Evolutionary conservation across 345 rosid genomes (phyloP).

Genomic region (Citrus medica): DNA sequence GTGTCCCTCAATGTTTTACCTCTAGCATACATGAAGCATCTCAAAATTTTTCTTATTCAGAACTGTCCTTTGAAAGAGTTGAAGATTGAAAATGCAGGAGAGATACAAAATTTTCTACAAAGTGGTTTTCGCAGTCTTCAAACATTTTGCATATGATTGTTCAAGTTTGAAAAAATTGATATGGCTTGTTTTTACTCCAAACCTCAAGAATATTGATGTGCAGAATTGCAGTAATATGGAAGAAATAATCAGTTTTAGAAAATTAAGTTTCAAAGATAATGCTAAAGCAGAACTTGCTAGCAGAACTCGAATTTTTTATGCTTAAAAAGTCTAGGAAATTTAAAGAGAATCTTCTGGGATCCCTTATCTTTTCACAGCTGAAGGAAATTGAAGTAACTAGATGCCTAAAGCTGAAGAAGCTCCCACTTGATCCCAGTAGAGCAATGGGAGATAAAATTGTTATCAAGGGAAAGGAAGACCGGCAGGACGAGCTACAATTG

Average conservation of each 20-base stretch:
- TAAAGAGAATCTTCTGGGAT: conserved; percentile 17
- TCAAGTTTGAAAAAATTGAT: conserved; percentile 11
- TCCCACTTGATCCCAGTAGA: neutral
- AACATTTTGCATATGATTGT: neutral
- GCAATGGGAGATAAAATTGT: no score
- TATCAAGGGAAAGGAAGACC: no score
- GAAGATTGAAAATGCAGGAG: no score
- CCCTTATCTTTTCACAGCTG: conserved; percentile 15
- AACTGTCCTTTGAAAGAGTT: no score
- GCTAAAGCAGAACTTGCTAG: conserved; percentile 12
- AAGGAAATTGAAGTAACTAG: neutral
- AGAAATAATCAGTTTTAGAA: conserved; percentile 14
- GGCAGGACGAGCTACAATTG: neutral
- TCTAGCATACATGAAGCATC: no score
- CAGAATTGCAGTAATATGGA: conserved; percentile 2
- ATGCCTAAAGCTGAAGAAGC: neutral
- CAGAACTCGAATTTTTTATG: conserved; percentile 7
- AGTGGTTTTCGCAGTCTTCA: neutral
- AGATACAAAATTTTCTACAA: neutral
- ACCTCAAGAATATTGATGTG: conserved; percentile 2
- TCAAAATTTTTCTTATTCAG: no score
- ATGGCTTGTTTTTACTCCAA: conserved; percentile 25
- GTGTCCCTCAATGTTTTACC: no score
- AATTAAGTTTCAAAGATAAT: neutral
- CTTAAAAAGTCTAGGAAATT: neutral